Evolutionary conservation across 306 rosid species (phyloP).

Genomic region (Oemleria cerasiformis): DNA sequence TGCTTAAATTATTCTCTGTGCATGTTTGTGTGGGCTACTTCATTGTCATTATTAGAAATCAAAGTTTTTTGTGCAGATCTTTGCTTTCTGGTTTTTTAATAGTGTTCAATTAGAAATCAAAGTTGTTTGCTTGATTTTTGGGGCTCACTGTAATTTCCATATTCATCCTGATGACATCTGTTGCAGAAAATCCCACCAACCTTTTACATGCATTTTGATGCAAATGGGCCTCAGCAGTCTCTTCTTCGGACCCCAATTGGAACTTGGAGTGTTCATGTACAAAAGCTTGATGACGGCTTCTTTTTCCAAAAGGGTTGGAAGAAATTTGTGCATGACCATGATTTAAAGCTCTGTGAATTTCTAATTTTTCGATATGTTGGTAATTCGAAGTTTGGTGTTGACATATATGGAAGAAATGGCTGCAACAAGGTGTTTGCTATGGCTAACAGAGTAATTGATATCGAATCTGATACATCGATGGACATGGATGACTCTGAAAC

Average conservation of each 20-base stretch:
- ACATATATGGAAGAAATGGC: conserved; percentile 20
- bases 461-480: neutral
- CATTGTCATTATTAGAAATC: neutral
- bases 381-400: conserved; percentile 17
- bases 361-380: conserved; percentile 27
- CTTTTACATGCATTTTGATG: neutral
- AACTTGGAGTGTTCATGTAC: neutral
- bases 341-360: conserved; percentile 19
- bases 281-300: neutral
- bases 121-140: neutral
- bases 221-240: neutral
- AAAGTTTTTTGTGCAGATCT: neutral
- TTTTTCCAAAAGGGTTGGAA: conserved; percentile 16
- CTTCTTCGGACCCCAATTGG: neutral
- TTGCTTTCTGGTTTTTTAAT: neutral
- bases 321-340: neutral
- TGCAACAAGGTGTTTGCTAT: neutral
- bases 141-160: neutral
- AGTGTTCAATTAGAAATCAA: neutral
- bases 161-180: neutral
- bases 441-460: neutral
- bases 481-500: neutral
- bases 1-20: neutral
- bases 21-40: neutral
- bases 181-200: conserved; percentile 5